Base-by-base conservation (phyloP, 1,284 basidiomycete genomes). In the Boletellus deceptivus region DNA sequence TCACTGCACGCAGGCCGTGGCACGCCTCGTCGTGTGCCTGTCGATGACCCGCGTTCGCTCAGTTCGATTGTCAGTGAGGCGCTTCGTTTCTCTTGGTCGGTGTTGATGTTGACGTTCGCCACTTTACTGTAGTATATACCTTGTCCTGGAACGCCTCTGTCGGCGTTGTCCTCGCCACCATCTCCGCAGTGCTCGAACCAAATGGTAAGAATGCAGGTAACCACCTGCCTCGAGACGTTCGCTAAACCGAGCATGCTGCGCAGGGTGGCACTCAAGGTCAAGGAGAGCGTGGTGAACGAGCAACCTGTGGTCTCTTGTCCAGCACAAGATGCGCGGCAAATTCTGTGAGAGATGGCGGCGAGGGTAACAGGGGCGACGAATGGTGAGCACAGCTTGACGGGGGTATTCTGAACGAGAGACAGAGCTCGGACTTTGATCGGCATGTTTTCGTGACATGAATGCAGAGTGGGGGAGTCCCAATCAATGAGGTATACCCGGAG, bases 11-110 rank as follows among this genome's bases (percentile, higher is more conserved):
- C 82, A 79, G 39, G 25, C 7, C 25, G 25, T 25, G 8, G 25
- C 25, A 82, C 91, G 75, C 2, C 74, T 95, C 35, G 76, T 91
- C 31, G 77, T 81, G 2, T 80, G 89, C 0, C 71, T 96, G 38
- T 81, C 86, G 0, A 71, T 78, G 47, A 80, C 59, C 75, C 86
- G 1, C 79, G 88, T 11, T 71, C 83, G 4, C 78, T 95, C 25
- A 78, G 77, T 48, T 77, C 84, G 6, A 72, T 94, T 44, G 76
- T 93, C 79, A 82, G 84, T 89, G 70, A 57, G 82, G 25, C 4
- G 71, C n/a, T 17, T 25, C 6, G 7, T 25, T 7, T 25, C 8
- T 2, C 8, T 25, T 9, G 25, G 25, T 25, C 25, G 25, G 8
- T 25, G 25, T 8, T 8, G 25, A 25, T 25, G 25, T 25, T 25